Percentiles rank a stretch among this genome's conserved stretches.
Evolutionary conservation across 495 filamentous ascomycete species (phyloP).

Genomic region (Thozetella sp.): DNA sequence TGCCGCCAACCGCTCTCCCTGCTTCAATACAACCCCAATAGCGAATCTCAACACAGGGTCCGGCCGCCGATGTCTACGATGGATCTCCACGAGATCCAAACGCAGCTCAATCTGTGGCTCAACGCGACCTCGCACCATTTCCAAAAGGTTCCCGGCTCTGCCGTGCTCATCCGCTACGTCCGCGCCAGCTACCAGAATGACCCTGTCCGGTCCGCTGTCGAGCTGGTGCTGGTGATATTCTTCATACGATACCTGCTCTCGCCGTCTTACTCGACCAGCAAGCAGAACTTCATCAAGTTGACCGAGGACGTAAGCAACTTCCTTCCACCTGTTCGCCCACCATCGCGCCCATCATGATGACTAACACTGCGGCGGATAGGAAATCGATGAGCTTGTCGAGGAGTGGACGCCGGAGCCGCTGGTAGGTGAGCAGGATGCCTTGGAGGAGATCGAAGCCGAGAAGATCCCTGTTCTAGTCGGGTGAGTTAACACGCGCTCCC

Average conservation of each 20-base stretch:
- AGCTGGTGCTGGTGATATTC: slow-evolving; percentile 94
- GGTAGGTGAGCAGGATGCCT: slow-evolving; percentile 66
- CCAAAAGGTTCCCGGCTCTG: slow-evolving; percentile 88
- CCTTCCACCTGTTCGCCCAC: too few species aligned
- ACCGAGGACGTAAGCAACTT: slow-evolving; percentile 68
- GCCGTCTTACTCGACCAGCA: slow-evolving; percentile 86
- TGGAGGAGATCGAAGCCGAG: slow-evolving; percentile 83
- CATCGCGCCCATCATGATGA: slow-evolving; percentile 4
- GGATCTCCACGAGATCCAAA: slow-evolving; percentile 82
- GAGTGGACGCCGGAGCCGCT: slow-evolving; percentile 97
- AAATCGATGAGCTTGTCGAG: slow-evolving; percentile 96
- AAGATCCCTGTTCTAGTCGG: slow-evolving; percentile 85
- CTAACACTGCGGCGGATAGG: slow-evolving; percentile 39
- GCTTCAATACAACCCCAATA: not conserved
- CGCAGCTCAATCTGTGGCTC: slow-evolving; percentile 66
- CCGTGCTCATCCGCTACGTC: slow-evolving; percentile 93
- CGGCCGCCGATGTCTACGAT: slow-evolving; percentile 46
- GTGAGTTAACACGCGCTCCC: too few species aligned
- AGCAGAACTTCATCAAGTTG: slow-evolving; percentile 82
- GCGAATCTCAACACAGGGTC: not conserved
- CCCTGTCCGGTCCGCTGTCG: slow-evolving; percentile 88
- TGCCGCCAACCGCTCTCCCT: not conserved
- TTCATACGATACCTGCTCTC: slow-evolving; percentile 90
- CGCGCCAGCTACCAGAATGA: slow-evolving; percentile 98
- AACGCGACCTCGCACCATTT: slow-evolving; percentile 71